Evolutionary conservation across 345 rosid genomes (phyloP).

Genomic region (Linum trigynum): DNA sequence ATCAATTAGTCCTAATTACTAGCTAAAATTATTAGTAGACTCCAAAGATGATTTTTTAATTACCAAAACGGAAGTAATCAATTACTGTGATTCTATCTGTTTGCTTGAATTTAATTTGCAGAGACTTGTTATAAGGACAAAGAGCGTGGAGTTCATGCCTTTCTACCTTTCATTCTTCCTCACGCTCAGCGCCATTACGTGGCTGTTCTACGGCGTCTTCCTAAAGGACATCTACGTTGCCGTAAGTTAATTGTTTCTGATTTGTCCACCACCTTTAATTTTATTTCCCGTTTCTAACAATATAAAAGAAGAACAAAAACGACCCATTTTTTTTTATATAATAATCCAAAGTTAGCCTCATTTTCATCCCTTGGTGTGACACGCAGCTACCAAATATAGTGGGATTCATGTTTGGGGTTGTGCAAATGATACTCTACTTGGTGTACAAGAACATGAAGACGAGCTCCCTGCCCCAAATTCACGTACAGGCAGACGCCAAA

Average conservation of each 20-base stretch:
- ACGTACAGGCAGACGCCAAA: too few species aligned
- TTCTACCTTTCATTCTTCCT: conserved; percentile 26
- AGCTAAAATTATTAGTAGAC: background rate
- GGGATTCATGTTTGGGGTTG: conserved; percentile 29
- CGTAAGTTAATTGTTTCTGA: conserved; percentile 15
- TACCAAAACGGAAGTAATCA: background rate
- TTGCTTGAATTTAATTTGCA: conserved; percentile 13
- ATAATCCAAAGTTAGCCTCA: too few species aligned
- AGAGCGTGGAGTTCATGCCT: conserved; percentile 40
- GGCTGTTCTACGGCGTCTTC: conserved; percentile 28
- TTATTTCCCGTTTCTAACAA: background rate
- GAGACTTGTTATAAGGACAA: conserved; percentile 28
- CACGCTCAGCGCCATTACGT: conserved; percentile 23
- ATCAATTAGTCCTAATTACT: background rate
- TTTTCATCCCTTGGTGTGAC: background rate
- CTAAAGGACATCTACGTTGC: conserved; percentile 28
- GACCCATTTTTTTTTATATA: too few species aligned
- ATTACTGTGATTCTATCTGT: background rate
- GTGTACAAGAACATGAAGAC: conserved; percentile 21
- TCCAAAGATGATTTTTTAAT: background rate
- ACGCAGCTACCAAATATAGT: conserved; percentile 30
- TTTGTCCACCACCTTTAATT: background rate
- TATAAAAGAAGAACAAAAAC: background rate
- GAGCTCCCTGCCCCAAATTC: too few species aligned
- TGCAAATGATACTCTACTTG: conserved; percentile 32